Evolutionary conservation across 108 stramenopile genomes (phyloP).

Genomic region (Cyclotella atomus): DNA sequence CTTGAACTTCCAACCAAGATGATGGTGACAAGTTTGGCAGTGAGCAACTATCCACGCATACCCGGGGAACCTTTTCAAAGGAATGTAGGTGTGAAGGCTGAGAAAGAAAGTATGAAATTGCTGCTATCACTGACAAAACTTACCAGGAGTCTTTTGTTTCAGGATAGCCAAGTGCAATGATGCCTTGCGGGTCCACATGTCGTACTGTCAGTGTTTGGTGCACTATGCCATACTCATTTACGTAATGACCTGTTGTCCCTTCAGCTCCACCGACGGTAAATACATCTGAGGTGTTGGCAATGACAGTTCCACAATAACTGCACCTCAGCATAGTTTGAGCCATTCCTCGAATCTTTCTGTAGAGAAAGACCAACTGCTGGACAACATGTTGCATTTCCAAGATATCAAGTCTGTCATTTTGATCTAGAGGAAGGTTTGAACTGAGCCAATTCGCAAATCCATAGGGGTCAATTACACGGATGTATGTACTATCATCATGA

Average conservation of each 20-base stretch:
- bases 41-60: conserved; percentile 75
- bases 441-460: conserved; percentile 81
- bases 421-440: conserved; percentile 70
- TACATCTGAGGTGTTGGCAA: conserved; percentile 51
- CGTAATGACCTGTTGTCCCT: conserved; percentile 78
- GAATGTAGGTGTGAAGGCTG: no score
- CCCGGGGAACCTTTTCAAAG: conserved; percentile 84
- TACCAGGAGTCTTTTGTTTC: conserved; percentile 68
- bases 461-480: conserved; percentile 43
- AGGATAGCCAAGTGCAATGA: conserved; percentile 54
- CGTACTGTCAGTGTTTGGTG: conserved; percentile 82
- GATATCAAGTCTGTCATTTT: conserved; percentile 62
- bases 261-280: conserved; percentile 80
- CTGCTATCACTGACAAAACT: no score
- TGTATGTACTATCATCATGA: neutral
- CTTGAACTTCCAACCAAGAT: conserved; percentile 88
- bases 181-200: conserved; percentile 44
- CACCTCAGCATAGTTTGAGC: conserved; percentile 54
- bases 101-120: no score
- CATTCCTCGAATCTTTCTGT: conserved; percentile 46
- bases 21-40: conserved; percentile 59
- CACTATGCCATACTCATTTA: conserved; percentile 82
- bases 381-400: conserved; percentile 55
- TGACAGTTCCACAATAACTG: conserved; percentile 47
- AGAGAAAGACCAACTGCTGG: conserved; percentile 53